These are phyloP conservation scores for Cucurbita moschata DNA, from an alignment of 306 rosid species.

Conservation along the genomic window DNA sequence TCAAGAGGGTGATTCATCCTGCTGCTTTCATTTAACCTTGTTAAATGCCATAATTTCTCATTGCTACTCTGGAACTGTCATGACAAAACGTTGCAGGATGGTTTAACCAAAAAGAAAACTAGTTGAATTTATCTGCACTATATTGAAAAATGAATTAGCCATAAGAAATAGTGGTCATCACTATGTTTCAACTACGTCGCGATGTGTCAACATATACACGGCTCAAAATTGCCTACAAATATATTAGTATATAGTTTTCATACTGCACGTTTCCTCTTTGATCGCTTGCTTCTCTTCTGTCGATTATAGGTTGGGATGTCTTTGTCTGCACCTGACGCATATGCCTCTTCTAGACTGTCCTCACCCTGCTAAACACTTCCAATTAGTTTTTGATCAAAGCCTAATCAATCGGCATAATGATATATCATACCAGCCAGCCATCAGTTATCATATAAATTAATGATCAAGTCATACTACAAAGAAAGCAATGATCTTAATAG, in stretches of 20 bases:
- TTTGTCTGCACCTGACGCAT: constrained; percentile 35
- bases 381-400: constrained; percentile 11
- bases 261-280: constrained; percentile 79
- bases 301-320: constrained; percentile 43
- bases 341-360: constrained; percentile 45
- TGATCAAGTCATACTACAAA: neutral
- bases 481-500: neutral
- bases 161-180: constrained; percentile 26
- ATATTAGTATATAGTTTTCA: constrained; percentile 21
- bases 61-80: neutral
- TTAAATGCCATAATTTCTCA: neutral
- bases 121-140: constrained; percentile 16
- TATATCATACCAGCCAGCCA: neutral
- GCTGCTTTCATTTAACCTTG: neutral
- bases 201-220: constrained; percentile 42
- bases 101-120: neutral
- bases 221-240: constrained; percentile 57
- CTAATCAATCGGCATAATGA: neutral
- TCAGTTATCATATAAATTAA: neutral
- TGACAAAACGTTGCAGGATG: neutral
- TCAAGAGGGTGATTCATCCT: too few relatives aligned
- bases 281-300: constrained; percentile 89
- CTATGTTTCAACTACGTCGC: constrained; percentile 16
- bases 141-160: constrained; percentile 37
- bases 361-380: constrained; percentile 35